Conservation (phyloP, 768 basidiomycete genomes). For the Xerocomus potaroensis region DNA sequence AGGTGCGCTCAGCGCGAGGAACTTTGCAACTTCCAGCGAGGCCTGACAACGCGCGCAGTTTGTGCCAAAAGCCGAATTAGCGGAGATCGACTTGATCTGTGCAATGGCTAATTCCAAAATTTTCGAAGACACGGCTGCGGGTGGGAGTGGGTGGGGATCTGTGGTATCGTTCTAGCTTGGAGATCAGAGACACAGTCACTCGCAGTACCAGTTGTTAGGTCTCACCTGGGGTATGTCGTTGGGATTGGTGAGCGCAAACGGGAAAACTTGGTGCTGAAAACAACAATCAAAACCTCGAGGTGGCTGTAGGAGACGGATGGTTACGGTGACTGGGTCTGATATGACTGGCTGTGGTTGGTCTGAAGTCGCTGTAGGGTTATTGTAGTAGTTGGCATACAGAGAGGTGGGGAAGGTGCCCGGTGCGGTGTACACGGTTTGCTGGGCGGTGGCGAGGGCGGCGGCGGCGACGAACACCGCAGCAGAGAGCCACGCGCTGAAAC, state of each 20-base stretch:
- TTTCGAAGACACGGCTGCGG: slow-evolving; percentile 41
- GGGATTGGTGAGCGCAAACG: slow-evolving; percentile 60
- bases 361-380: slow-evolving; percentile 66
- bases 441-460: slow-evolving; percentile 6
- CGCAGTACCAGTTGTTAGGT: background rate
- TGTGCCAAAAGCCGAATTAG: slow-evolving; percentile 48
- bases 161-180: slow-evolving; percentile 44
- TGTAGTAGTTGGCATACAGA: slow-evolving; percentile 62
- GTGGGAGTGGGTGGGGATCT: slow-evolving; percentile 67
- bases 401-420: slow-evolving; percentile 65
- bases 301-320: background rate
- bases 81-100: slow-evolving; percentile 54
- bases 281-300: background rate
- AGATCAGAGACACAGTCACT: background rate
- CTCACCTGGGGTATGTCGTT: slow-evolving; percentile 48
- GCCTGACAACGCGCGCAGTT: slow-evolving; percentile 62
- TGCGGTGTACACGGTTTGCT: slow-evolving; percentile 41
- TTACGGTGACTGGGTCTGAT: slow-evolving; percentile 64
- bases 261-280: slow-evolving; percentile 53
- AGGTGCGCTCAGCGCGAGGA: slow-evolving; percentile 61
- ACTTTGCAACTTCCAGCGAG: slow-evolving; percentile 58
- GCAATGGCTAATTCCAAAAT: slow-evolving; percentile 50
- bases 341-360: slow-evolving; percentile 75
- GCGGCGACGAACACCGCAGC: slow-evolving; percentile 5
- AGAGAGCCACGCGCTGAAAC: background rate